Evolutionary conservation across 805 yeast genomes (phyloP).

Genomic region (Zygotorulaspora florentina): DNA sequence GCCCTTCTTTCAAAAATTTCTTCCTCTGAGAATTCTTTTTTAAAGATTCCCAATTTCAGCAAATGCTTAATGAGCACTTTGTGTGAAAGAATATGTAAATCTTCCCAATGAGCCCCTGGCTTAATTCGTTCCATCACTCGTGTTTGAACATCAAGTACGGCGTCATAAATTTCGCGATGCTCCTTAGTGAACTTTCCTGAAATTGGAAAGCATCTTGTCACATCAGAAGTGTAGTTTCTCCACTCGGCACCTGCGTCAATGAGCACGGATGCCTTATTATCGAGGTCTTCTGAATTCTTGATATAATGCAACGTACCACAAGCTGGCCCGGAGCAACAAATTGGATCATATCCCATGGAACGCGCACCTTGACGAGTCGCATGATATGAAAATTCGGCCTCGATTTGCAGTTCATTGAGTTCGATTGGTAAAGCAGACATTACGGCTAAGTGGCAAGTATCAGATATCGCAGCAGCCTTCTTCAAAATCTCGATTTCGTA

Average conservation of each 20-base stretch:
- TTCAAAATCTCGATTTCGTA: conserved; percentile 73
- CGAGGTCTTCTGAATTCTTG: conserved; percentile 65
- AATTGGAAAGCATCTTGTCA: conserved; percentile 92
- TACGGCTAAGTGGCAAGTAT: conserved; percentile 82
- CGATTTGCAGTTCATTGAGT: conserved; percentile 82
- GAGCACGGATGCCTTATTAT: conserved; percentile 59
- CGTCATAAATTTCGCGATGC: conserved; percentile 73
- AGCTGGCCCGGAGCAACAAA: conserved; percentile 89
- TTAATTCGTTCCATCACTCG: conserved; percentile 65
- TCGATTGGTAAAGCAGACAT: conserved; percentile 92
- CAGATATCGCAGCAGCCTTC: conserved; percentile 81
- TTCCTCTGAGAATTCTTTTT: conserved; percentile 47
- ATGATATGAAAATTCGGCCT: conserved; percentile 93
- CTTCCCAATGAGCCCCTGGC: conserved; percentile 87
- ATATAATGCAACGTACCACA: conserved; percentile 90
- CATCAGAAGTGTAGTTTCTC: conserved; percentile 89
- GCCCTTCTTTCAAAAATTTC: conserved; percentile 69
- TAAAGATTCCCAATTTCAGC: conserved; percentile 70
- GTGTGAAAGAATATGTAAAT: conserved; percentile 76
- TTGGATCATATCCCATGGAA: conserved; percentile 86
- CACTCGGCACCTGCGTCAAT: conserved; percentile 98
- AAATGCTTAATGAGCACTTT: conserved; percentile 67
- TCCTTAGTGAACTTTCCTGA: conserved; percentile 86
- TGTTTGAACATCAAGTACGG: conserved; percentile 79
- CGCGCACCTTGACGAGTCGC: conserved; percentile 92